phyloP scores from a whole-genome alignment of 2,329 filamentous ascomycete genomes.

The Aureobasidium sp. region DNA sequence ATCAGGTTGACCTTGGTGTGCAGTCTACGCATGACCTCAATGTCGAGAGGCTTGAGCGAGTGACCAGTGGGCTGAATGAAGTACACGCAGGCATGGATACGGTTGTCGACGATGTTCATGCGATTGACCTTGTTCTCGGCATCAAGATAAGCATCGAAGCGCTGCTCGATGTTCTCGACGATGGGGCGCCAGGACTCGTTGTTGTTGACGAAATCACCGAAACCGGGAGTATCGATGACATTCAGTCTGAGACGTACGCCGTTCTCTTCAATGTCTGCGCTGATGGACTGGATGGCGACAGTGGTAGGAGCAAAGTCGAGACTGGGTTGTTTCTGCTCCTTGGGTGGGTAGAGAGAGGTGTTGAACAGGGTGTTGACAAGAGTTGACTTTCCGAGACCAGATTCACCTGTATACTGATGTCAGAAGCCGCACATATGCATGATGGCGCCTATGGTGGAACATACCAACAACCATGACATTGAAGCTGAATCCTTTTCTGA shows the following conservation, averaged over 20 bases:
- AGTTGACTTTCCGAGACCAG: slow-evolving; percentile 96
- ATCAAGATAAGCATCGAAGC: slow-evolving; percentile 96
- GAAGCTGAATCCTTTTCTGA: slow-evolving; percentile 99
- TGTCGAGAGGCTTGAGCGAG: slow-evolving; percentile 95
- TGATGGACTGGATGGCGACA: slow-evolving; percentile 49
- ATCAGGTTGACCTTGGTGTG: slow-evolving; percentile 99
- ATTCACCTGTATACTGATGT: slow-evolving; percentile 65
- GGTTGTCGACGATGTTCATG: slow-evolving; percentile 99
- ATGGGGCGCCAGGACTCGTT: slow-evolving; percentile 99
- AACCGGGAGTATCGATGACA: slow-evolving; percentile 95
- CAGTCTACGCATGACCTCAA: slow-evolving; percentile 98
- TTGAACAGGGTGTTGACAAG: slow-evolving; percentile 99
- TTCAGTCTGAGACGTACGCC: slow-evolving; percentile 93
- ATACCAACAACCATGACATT: slow-evolving; percentile 99
- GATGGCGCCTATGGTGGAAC: slow-evolving; percentile 36
- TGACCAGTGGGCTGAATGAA: slow-evolving; percentile 99
- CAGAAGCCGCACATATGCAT: neutral
- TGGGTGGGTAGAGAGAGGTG: slow-evolving; percentile 96
- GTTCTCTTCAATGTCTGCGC: slow-evolving; percentile 81
- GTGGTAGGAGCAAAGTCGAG: slow-evolving; percentile 96
- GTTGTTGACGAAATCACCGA: slow-evolving; percentile 99
- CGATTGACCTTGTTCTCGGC: slow-evolving; percentile 99
- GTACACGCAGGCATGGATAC: slow-evolving; percentile 97
- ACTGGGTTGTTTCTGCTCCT: slow-evolving; percentile 95
- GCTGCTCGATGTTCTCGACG: slow-evolving; percentile 98